Evolutionary conservation across 257 asterid species (phyloP).

Genomic region (Solanum rostratum): DNA sequence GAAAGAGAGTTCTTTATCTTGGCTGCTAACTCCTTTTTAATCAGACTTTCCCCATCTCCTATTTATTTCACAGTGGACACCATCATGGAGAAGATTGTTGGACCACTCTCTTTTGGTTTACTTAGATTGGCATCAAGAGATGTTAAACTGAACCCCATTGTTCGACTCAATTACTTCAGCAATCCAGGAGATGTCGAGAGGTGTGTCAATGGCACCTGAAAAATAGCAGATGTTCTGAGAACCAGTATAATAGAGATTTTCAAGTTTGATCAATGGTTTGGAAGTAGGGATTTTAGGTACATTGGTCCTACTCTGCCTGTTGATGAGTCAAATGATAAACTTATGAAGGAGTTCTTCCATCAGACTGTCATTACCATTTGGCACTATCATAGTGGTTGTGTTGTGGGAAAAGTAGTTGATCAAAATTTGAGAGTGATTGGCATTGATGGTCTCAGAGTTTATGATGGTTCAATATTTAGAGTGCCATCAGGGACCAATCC

Average conservation of each 20-base stretch:
- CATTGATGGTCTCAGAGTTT: constrained; percentile 46
- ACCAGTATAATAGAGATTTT: constrained; percentile 54
- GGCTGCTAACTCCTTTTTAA: constrained; percentile 36
- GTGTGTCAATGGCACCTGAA: constrained; percentile 62
- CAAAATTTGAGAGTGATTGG: constrained; percentile 46
- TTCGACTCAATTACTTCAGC: constrained; percentile 74
- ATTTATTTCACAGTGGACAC: constrained; percentile 72
- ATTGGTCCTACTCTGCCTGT: constrained; percentile 58
- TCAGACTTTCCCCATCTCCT: constrained; percentile 29
- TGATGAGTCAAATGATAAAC: constrained; percentile 35
- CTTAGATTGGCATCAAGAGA: constrained; percentile 79
- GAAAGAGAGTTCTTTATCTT: constrained; percentile 88
- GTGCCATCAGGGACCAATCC: constrained; percentile 93
- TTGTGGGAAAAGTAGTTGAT: constrained; percentile 72
- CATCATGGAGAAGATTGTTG: constrained; percentile 69
- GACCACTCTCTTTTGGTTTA: constrained; percentile 66
- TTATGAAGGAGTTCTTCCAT: constrained; percentile 64
- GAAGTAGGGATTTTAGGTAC: constrained; percentile 47
- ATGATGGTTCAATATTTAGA: constrained; percentile 61
- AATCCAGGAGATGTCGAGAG: no score
- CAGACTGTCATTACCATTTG: constrained; percentile 78
- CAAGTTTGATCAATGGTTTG: constrained; percentile 44
- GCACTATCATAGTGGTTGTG: constrained; percentile 96
- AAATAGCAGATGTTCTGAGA: constrained; percentile 44
- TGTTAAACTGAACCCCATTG: constrained; percentile 49